Percentiles rank a stretch among this genome's conserved stretches.
Evolutionary conservation across 305 asterid species (phyloP).

Genomic region (Petunia hybrid): DNA sequence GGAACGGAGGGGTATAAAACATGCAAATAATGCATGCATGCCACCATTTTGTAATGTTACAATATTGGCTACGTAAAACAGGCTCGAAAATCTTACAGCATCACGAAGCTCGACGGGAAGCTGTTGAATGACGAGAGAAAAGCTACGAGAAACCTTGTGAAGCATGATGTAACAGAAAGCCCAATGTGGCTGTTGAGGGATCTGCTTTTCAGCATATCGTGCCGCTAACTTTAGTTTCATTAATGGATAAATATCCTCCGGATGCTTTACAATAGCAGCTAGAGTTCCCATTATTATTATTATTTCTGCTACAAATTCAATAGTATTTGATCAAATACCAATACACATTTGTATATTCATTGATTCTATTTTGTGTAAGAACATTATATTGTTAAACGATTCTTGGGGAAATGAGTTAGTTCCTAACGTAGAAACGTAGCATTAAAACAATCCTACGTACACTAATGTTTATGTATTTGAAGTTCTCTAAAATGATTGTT

Average conservation of each 20-base stretch:
- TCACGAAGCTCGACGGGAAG: slow-evolving; percentile 90
- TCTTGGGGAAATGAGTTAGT: background rate
- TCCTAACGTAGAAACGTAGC: too few species aligned
- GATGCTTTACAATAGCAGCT: slow-evolving; percentile 75
- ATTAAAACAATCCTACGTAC: too few species aligned
- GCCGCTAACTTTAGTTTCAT: slow-evolving; percentile 78
- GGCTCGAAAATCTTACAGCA: slow-evolving; percentile 60
- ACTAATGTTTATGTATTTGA: too few species aligned
- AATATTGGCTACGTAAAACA: background rate
- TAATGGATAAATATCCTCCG: slow-evolving; percentile 87
- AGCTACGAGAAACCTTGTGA: slow-evolving; percentile 92
- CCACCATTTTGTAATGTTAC: too few species aligned
- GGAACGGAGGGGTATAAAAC: too few species aligned
- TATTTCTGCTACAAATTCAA: background rate
- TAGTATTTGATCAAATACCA: background rate
- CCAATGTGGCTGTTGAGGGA: slow-evolving; percentile 95
- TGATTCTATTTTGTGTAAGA: background rate
- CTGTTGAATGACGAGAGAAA: slow-evolving; percentile 89
- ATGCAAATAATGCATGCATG: too few species aligned
- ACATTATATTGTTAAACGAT: background rate
- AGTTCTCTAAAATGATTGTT: too few species aligned
- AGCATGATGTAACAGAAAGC: slow-evolving; percentile 92
- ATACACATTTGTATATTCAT: background rate
- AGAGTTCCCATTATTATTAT: slow-evolving; percentile 64
- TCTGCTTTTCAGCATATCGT: slow-evolving; percentile 84